These are phyloP conservation scores for Dactylellina leptospora DNA, from an alignment of 2,329 filamentous ascomycete species.

Conservation along the genomic window DNA sequence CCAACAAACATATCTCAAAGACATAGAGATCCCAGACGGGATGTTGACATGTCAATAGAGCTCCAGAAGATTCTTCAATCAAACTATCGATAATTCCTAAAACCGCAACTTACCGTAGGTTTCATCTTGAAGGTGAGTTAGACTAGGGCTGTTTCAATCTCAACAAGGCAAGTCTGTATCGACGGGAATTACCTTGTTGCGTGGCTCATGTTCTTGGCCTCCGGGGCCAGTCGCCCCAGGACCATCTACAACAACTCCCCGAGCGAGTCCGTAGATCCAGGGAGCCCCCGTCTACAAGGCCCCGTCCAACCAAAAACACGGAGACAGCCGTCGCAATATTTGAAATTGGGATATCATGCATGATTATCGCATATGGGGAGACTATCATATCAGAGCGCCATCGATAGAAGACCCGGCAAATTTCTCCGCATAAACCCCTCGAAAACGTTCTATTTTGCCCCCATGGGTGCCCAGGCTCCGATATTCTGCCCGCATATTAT, in stretches of 20 bases:
- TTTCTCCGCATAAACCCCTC: conserved; percentile 21
- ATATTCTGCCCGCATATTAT: conserved; percentile 11
- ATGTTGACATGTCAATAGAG: conserved; percentile 21
- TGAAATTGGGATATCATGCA: conserved; percentile 29
- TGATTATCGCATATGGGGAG: conserved; percentile 23
- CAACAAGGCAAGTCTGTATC: conserved; percentile 24
- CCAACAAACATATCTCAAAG: neutral
- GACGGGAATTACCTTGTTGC: conserved; percentile 1
- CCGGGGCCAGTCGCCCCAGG: conserved; percentile 2
- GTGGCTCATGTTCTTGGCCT: conserved; percentile 14
- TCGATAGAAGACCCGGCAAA: conserved; percentile 1
- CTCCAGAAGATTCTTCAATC: conserved; percentile 28
- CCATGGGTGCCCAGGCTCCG: conserved; percentile 12
- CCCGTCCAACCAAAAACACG: conserved; percentile 7
- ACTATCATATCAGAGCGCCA: conserved; percentile 40
- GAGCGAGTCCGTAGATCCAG: conserved; percentile 6
- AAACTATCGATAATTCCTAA: conserved; percentile 29
- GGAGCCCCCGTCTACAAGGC: conserved; percentile 11
- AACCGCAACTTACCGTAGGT: neutral
- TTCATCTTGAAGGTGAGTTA: neutral
- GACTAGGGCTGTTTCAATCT: conserved; percentile 22
- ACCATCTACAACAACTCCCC: conserved; percentile 6
- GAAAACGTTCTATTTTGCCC: neutral
- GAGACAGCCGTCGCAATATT: conserved; percentile 39
- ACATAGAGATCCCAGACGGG: neutral